Conservation (phyloP, 352 stramenopile species). For the Globisporangium nunn region DNA sequence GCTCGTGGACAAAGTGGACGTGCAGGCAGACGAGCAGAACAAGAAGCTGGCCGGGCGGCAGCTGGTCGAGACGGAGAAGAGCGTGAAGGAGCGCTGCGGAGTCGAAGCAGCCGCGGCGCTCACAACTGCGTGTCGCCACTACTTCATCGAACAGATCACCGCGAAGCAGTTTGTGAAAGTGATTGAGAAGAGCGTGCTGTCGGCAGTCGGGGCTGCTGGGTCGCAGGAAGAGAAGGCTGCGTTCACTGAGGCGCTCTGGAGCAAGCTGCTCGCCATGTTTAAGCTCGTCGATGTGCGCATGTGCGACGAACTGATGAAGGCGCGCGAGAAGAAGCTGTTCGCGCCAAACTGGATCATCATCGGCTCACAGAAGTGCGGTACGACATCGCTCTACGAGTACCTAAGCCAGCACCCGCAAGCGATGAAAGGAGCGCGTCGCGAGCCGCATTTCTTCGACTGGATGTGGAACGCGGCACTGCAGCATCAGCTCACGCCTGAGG, state of each 20-base stretch:
- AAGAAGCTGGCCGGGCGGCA: conserved; percentile 21
- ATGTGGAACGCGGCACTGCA: conserved; percentile 29
- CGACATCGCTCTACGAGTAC: conserved; percentile 55
- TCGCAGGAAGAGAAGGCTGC: conserved; percentile 1
- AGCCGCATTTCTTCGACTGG: conserved; percentile 68
- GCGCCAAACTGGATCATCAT: conserved; percentile 54
- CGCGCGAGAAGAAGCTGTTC: conserved; percentile 16
- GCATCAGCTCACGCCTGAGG: conserved; percentile 17
- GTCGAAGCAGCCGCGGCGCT: conserved; percentile 16
- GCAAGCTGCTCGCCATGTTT: conserved; percentile 35
- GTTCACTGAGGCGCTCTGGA: conserved; percentile 20
- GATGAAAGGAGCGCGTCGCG: conserved; percentile 50
- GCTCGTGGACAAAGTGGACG: conserved; percentile 23
- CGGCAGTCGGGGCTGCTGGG: background rate
- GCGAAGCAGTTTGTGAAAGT: conserved; percentile 30
- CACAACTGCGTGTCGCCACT: conserved; percentile 34
- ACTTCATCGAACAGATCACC: conserved; percentile 56
- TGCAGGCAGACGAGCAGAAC: conserved; percentile 14
- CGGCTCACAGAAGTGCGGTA: conserved; percentile 56
- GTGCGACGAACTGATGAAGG: conserved; percentile 20
- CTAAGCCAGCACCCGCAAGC: conserved; percentile 86
- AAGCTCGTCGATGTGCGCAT: conserved; percentile 28
- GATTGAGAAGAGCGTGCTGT: conserved; percentile 11
- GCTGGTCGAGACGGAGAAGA: conserved; percentile 21
- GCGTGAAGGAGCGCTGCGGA: conserved; percentile 15